These are phyloP conservation scores for Edaphochlamys debaryana DNA, from an alignment of 139 green algal species.

Conservation along the genomic window DNA sequence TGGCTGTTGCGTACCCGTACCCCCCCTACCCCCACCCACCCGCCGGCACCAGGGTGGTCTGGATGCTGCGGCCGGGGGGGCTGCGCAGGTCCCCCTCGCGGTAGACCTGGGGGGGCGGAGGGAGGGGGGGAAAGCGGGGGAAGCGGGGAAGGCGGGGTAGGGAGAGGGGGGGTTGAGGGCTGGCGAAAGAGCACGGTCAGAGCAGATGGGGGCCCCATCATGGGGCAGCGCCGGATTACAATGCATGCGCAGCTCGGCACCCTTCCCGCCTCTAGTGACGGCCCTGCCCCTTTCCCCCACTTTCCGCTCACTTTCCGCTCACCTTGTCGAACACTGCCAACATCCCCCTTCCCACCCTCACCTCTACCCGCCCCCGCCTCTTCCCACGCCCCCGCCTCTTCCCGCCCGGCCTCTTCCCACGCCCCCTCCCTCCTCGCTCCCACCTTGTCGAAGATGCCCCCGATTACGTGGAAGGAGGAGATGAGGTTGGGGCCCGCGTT, in stretches of 20 bases:
- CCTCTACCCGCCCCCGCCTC: background rate
- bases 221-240: no score
- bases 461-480: slow-evolving; percentile 31
- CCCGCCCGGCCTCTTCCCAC: no score
- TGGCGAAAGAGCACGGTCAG: no score
- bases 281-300: no score
- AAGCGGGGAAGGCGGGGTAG: no score
- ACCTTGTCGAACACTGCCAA: no score
- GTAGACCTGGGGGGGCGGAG: slow-evolving; percentile 31
- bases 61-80: slow-evolving; percentile 13
- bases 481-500: slow-evolving; percentile 32
- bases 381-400: no score
- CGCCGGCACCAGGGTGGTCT: slow-evolving; percentile 34
- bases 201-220: no score
- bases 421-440: background rate
- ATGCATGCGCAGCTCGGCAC: no score
- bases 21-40: background rate
- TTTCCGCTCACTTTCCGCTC: no score
- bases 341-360: background rate
- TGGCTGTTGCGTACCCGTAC: no score
- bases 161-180: background rate
- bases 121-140: background rate
- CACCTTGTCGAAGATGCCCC: slow-evolving; percentile 13
- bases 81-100: slow-evolving; percentile 36
- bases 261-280: no score